phyloP scores from a whole-genome alignment of 2,329 filamentous ascomycete species.

The Whalleya microplaca region DNA sequence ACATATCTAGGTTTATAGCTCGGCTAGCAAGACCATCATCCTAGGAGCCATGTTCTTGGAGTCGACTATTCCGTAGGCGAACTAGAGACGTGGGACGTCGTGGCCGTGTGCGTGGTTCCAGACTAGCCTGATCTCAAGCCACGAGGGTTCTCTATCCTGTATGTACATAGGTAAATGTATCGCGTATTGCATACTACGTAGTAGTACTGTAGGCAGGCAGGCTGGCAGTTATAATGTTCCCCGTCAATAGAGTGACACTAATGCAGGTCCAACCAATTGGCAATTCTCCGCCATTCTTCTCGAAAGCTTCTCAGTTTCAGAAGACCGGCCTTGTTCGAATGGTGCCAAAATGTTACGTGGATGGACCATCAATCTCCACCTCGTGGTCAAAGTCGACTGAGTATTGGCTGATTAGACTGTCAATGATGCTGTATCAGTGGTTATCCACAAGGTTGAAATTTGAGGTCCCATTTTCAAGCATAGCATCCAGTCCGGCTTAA shows the following conservation, averaged over 20 bases:
- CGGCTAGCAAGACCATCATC: not conserved
- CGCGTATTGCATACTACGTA: not conserved
- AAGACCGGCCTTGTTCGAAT: constrained; percentile 5
- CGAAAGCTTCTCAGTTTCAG: constrained; percentile 34
- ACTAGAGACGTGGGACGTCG: not conserved
- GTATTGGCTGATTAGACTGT: not conserved
- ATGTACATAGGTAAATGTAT: not conserved
- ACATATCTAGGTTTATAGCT: not conserved
- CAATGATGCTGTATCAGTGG: constrained; percentile 5
- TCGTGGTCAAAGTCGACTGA: not conserved
- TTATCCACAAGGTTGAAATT: not conserved
- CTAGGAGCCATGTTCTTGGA: not conserved
- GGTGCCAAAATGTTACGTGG: constrained; percentile 24
- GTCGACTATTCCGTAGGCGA: not conserved
- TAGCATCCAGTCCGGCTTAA: constrained; percentile 18
- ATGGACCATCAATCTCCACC: constrained; percentile 9
- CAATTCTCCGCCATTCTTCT: constrained; percentile 30
- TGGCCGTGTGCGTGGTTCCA: not conserved
- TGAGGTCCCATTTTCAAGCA: constrained; percentile 13
- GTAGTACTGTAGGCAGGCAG: constrained; percentile 3
- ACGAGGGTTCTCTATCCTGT: not conserved
- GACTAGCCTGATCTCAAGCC: not conserved
- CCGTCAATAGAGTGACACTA: constrained; percentile 30
- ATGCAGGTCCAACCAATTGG: constrained; percentile 33
- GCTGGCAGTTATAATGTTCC: constrained; percentile 22